These are phyloP conservation scores for Dacryopinax spathularia DNA, from an alignment of 768 basidiomycete species.

Conservation along the genomic window DNA sequence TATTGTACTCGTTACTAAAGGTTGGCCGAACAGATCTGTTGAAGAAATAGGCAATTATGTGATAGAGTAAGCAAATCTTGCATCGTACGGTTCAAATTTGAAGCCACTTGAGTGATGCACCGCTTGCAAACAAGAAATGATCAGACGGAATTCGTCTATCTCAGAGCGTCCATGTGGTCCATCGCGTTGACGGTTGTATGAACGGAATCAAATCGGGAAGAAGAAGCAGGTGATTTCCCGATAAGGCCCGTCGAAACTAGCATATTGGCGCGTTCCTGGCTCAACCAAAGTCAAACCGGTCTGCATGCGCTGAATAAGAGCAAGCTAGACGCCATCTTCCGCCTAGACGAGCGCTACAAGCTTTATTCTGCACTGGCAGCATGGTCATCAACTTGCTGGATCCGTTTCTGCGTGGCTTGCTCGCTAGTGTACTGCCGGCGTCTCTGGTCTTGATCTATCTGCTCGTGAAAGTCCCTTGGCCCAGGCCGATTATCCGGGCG, in stretches of 20 bases:
- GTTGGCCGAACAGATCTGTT: too few relatives aligned
- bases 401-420: not conserved
- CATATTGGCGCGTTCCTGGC: not conserved
- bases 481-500: not conserved
- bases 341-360: not conserved
- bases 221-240: not conserved
- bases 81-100: too few relatives aligned
- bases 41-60: too few relatives aligned
- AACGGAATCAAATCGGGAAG: not conserved
- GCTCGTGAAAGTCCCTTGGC: not conserved
- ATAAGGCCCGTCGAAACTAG: not conserved
- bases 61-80: too few relatives aligned
- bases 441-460: not conserved
- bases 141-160: not conserved
- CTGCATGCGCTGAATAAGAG: slow-evolving; percentile 1
- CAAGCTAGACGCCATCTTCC: not conserved
- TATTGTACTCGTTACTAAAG: too few relatives aligned
- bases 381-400: not conserved
- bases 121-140: too few relatives aligned
- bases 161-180: not conserved
- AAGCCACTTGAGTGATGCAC: too few relatives aligned
- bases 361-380: not conserved
- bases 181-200: not conserved
- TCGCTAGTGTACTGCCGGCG: not conserved
- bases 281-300: not conserved